Conservation (phyloP, 495 filamentous ascomycete genomes). For the Aspergillus sclerotioniger region DNA sequence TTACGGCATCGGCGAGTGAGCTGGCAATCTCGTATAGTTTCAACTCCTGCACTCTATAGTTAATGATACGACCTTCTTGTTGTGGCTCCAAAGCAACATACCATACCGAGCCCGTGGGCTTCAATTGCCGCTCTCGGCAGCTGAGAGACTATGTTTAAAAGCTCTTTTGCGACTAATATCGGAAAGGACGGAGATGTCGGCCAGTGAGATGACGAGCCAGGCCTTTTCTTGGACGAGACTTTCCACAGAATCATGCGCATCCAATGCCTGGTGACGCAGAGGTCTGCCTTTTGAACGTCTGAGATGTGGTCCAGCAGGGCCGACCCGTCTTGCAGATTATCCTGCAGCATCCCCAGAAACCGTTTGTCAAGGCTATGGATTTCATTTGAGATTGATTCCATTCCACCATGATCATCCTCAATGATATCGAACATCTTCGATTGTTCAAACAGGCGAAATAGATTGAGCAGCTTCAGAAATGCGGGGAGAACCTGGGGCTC, state of each 20-base stretch:
- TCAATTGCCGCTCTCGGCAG: constrained; percentile 36
- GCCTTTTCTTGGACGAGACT: constrained; percentile 26
- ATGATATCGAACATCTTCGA: constrained; percentile 40
- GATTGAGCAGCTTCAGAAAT: constrained; percentile 42
- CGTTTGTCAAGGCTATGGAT: constrained; percentile 13
- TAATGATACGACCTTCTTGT: constrained; percentile 4
- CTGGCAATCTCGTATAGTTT: constrained; percentile 49
- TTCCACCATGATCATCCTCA: constrained; percentile 26
- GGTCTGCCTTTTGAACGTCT: constrained; percentile 45
- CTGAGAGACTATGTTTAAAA: constrained; percentile 37
- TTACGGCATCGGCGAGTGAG: constrained; percentile 44
- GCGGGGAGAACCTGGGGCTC: constrained; percentile 35
- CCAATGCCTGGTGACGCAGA: constrained; percentile 48
- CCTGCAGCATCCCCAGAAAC: constrained; percentile 30
- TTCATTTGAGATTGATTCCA: constrained; percentile 14
- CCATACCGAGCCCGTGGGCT: constrained; percentile 37
- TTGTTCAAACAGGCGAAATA: constrained; percentile 42
- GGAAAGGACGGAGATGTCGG: constrained; percentile 31
- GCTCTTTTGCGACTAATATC: constrained; percentile 40
- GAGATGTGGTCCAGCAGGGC: constrained; percentile 26
- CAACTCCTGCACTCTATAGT: constrained; percentile 30
- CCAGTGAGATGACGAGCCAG: constrained; percentile 2
- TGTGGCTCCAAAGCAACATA: constrained; percentile 11
- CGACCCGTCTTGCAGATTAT: constrained; percentile 33
- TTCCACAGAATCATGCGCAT: constrained; percentile 49